These are phyloP conservation scores for Candida andamanensis DNA, from an alignment of 805 yeast species.

Conservation along the genomic window DNA sequence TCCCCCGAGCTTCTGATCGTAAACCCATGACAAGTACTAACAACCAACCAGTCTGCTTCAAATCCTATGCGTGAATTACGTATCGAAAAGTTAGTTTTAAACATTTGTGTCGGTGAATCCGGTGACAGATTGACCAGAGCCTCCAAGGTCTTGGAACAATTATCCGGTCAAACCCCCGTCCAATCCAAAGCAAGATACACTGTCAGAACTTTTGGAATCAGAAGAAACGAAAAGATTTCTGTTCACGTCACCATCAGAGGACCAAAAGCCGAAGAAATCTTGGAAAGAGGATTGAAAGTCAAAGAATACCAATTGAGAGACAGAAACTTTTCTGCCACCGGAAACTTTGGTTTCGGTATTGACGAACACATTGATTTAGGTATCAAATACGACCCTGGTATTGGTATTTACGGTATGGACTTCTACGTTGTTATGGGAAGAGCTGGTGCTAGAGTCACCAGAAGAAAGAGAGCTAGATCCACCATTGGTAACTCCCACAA, in stretches of 20 bases:
- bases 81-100: conserved; percentile 98
- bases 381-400: conserved; percentile 99
- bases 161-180: conserved; percentile 99
- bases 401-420: conserved; percentile 99
- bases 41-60: conserved; percentile 33
- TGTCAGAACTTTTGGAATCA: conserved; percentile 99
- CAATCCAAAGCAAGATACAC: conserved; percentile 99
- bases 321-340: conserved; percentile 96
- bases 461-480: conserved; percentile 94
- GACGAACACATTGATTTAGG: conserved; percentile 99
- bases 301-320: conserved; percentile 96
- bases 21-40: conserved; percentile 7
- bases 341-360: conserved; percentile 99
- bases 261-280: conserved; percentile 92
- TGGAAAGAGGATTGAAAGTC: conserved; percentile 99
- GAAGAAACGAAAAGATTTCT: conserved; percentile 99
- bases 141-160: conserved; percentile 98
- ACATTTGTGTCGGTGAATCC: conserved; percentile 99
- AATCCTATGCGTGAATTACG: conserved; percentile 98
- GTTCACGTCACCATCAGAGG: conserved; percentile 99
- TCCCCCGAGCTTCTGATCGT: neutral
- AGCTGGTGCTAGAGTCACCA: conserved; percentile 98
- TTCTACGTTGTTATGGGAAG: conserved; percentile 99
- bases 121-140: conserved; percentile 99
- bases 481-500: conserved; percentile 89